Evolutionary conservation across 2,329 filamentous ascomycete genomes (phyloP), one percentile per base, ranked within the genome.

Genomic region (Beauveria asiatica): DNA sequence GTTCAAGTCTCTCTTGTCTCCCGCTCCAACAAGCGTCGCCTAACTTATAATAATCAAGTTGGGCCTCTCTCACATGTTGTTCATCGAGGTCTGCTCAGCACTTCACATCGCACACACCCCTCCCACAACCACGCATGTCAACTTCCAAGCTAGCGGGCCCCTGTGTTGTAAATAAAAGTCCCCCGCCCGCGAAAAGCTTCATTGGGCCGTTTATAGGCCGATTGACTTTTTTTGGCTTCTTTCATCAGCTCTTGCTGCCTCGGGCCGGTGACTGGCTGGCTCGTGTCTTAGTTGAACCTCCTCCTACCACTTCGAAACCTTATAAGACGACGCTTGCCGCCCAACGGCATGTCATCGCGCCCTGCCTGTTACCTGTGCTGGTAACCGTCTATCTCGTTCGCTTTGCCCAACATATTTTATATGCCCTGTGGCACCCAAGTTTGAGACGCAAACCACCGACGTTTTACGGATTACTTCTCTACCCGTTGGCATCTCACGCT

Each of bases 241-340:
- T 50, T 27, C 23, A 25, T 27, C 19, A 7, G 27, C 42, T 57
- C 13, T 45, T 13, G 7, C 25, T 30, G 16, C 23, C 41, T 45
- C 55, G 45, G 44, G 30, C 55, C 55, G 45, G 55, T 23, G 45
- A 27, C 37, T 30, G 6, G 5, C 27, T 50, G 51, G 39, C 17
- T 25, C 11, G 37, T 54, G 51, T 44, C 39, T 42, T 19, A 17
- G 13, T 13, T 37, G 13, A 13, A 25, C 41, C n/a, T 37, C 53
- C 25, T 19, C 16, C 16, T 19, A 19, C n/a, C 23, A 5, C n/a
- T 30, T 21, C n/a, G n/a, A 33, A 49, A 41, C 55, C 33, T 41
- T 57, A 57, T 57, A 57, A 57, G 55, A 50, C 33, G 45, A 42
- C 11, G 16, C 33, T 50, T 50, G 45, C 55, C 55, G 45, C 55